Conservation (phyloP, 306 rosid genomes). For the Dalbergia cochinchinensis region DNA sequence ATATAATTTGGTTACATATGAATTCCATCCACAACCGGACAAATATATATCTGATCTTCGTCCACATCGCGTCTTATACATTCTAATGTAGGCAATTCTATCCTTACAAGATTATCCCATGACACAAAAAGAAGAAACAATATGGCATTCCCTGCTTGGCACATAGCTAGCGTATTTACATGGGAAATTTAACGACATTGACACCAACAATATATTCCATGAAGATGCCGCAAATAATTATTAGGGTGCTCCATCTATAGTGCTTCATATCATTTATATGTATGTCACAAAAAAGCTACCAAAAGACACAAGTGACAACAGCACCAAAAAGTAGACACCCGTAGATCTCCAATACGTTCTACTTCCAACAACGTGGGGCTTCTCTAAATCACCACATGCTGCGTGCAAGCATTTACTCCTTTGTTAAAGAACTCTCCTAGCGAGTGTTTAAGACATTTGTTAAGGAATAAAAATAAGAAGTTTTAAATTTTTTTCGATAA, state of each 20-base stretch:
- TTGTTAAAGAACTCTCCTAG: no score
- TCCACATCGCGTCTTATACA: background rate
- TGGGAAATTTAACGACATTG: conserved; percentile 25
- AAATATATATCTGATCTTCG: no score
- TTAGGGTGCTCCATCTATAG: background rate
- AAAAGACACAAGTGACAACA: conserved; percentile 37
- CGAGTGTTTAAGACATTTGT: no score
- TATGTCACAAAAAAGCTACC: conserved; percentile 39
- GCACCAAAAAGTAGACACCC: conserved; percentile 35
- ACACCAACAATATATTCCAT: conserved; percentile 45
- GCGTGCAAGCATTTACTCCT: conserved; percentile 18
- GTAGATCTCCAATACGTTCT: conserved; percentile 41
- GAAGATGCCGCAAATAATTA: conserved; percentile 37
- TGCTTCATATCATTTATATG: no score
- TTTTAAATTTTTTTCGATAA: no score
- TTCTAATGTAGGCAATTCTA: conserved; percentile 43
- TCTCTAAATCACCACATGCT: conserved; percentile 46
- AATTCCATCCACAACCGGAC: no score
- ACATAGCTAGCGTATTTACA: conserved; percentile 44
- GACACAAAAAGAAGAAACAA: conserved; percentile 43
- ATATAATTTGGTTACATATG: no score
- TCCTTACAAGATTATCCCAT: conserved; percentile 34
- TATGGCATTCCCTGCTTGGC: conserved; percentile 33
- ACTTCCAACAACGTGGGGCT: conserved; percentile 66
- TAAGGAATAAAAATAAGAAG: no score